A percentile compares a stretch with the other conserved stretches of the same genome.
Evolutionary conservation across 108 stramenopile species (phyloP).

Genomic region (Fistulifera pelliculosa): DNA sequence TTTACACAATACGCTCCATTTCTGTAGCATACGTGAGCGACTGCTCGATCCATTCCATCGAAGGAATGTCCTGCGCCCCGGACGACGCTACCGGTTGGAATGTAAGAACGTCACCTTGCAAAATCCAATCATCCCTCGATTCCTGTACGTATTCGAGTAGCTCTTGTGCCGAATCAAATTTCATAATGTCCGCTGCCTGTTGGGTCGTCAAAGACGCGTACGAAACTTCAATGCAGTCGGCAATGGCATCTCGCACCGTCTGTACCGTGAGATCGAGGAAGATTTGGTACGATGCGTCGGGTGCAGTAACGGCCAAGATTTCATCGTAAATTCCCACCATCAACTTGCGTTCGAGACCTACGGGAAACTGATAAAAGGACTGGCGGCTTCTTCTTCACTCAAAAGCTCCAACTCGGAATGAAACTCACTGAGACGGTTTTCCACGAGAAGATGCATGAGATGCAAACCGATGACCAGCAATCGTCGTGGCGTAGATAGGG

Average conservation of each 20-base stretch:
- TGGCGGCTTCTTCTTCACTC: slow-evolving; percentile 52
- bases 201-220: slow-evolving; percentile 56
- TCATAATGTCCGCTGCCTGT: slow-evolving; percentile 74
- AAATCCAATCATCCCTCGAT: slow-evolving; percentile 79
- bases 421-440: slow-evolving; percentile 84
- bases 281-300: slow-evolving; percentile 64
- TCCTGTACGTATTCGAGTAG: slow-evolving; percentile 65
- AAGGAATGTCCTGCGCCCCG: slow-evolving; percentile 68
- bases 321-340: slow-evolving; percentile 86
- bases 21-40: slow-evolving; percentile 84
- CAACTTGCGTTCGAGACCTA: slow-evolving; percentile 72
- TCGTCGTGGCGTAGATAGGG: slow-evolving; percentile 35
- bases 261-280: slow-evolving; percentile 68
- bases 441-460: slow-evolving; percentile 80
- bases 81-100: slow-evolving; percentile 50
- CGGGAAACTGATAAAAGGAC: slow-evolving; percentile 68
- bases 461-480: slow-evolving; percentile 74
- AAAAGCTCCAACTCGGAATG: slow-evolving; percentile 83
- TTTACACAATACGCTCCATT: slow-evolving; percentile 86
- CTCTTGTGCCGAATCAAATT: slow-evolving; percentile 51
- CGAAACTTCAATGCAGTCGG: slow-evolving; percentile 80
- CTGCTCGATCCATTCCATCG: slow-evolving; percentile 73
- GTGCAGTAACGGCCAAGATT: slow-evolving; percentile 51
- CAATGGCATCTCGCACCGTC: slow-evolving; percentile 79
- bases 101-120: slow-evolving; percentile 38